Conservation (phyloP, 2,329 filamentous ascomycete genomes). For the Penicillium oxalicum region DNA sequence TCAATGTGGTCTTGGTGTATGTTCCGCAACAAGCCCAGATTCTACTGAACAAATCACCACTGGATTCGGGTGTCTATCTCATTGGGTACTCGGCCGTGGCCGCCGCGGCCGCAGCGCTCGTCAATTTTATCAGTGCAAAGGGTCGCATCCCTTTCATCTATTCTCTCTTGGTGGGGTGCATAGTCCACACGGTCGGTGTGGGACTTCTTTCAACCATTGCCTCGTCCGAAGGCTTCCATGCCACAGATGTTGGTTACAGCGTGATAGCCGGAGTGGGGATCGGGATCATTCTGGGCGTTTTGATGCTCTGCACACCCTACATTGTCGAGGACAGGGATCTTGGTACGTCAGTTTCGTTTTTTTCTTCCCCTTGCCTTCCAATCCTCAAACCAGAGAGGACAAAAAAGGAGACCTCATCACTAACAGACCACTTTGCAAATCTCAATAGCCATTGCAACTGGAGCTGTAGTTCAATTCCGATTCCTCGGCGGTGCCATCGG, state of each 20-base stretch:
- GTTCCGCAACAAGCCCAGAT: conserved; percentile 27
- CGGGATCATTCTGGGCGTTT: conserved; percentile 18
- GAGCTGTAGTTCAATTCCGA: conserved; percentile 20
- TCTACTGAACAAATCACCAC: conserved; percentile 19
- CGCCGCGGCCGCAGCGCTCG: conserved; percentile 18
- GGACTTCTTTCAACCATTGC: conserved; percentile 21
- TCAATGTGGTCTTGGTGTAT: conserved; percentile 24
- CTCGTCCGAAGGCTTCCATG: conserved; percentile 14
- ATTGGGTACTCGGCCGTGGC: conserved; percentile 23
- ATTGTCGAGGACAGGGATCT: conserved; percentile 24
- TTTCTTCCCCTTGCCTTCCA: too few relatives aligned
- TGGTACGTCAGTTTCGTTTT: conserved; percentile 10
- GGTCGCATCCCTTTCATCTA: conserved; percentile 25
- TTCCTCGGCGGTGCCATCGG: conserved; percentile 25
- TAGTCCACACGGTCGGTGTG: conserved; percentile 22
- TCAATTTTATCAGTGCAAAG: conserved; percentile 18
- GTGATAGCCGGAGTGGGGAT: conserved; percentile 21
- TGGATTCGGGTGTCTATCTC: conserved; percentile 23
- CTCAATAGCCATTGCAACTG: conserved; percentile 21
- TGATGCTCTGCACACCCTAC: conserved; percentile 21
- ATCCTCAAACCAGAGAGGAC: too few relatives aligned
- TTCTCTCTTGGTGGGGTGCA: conserved; percentile 20
- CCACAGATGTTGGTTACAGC: conserved; percentile 19
- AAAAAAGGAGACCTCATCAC: neutral
- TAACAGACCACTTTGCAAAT: neutral